A percentile compares a stretch with the other conserved stretches of the same genome.
phyloP scores from a whole-genome alignment of 208 protist genomes.

The Crithidia bombi region DNA sequence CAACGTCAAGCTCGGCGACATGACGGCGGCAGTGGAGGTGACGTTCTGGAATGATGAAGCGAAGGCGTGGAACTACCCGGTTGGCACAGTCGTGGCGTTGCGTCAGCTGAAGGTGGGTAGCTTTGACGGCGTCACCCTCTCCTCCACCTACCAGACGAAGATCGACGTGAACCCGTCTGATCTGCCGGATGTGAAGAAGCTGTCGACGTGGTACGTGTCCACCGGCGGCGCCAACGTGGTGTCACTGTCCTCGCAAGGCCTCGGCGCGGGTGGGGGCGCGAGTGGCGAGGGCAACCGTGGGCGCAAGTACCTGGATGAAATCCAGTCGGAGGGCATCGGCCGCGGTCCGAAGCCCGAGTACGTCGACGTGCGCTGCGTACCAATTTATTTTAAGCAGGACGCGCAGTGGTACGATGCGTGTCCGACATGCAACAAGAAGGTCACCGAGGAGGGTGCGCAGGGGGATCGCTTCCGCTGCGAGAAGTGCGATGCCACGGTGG shows the following conservation, averaged over 20 bases:
- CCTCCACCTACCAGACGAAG: constrained; percentile 80
- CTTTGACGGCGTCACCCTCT: constrained; percentile 88
- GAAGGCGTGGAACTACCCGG: constrained; percentile 56
- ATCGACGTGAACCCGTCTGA: constrained; percentile 81
- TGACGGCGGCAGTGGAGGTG: constrained; percentile 80
- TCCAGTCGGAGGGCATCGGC: constrained; percentile 75
- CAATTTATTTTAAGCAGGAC: constrained; percentile 92
- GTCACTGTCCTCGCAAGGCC: constrained; percentile 69
- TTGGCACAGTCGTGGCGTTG: constrained; percentile 82
- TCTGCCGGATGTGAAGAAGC: constrained; percentile 85
- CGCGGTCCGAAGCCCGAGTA: constrained; percentile 83
- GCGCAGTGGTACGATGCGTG: constrained; percentile 92
- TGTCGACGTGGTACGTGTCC: constrained; percentile 83
- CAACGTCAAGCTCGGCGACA: constrained; percentile 82
- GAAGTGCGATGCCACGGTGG: constrained; percentile 84
- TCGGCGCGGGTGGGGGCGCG: constrained; percentile 32
- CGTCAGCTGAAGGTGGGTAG: constrained; percentile 86
- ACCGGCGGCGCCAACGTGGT: constrained; percentile 81
- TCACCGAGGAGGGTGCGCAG: constrained; percentile 78
- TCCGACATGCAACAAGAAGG: constrained; percentile 92
- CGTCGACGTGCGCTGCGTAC: constrained; percentile 88
- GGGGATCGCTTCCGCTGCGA: constrained; percentile 86
- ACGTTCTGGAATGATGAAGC: constrained; percentile 92
- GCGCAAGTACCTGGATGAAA: constrained; percentile 88
- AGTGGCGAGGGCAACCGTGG: constrained; percentile 73